Evolutionary conservation across 2,329 filamentous ascomycete genomes (phyloP), one percentile per base, ranked within the genome.

Genomic region (Fusarium sp.): DNA sequence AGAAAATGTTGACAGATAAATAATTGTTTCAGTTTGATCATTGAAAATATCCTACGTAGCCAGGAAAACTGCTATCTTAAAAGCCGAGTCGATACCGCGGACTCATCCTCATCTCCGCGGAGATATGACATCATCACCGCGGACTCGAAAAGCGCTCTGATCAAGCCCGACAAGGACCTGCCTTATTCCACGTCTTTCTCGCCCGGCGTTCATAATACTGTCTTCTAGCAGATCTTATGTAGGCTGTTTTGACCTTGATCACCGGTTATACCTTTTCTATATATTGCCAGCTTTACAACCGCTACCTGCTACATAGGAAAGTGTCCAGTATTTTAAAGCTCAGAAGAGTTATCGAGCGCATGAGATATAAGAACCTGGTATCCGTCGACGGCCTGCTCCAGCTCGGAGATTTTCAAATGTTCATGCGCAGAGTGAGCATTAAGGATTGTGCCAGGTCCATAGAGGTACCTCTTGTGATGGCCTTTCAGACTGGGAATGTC

Each of bases 351-450:
- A 4, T n/a, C 9, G 6, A 61, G 19, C 0, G 33, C n/a, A 2
- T 62, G 59, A 3, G 36, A 3, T 31, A 62, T 34, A 5, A 62
- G 21, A 10, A 10, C 36, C 14, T 47, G 40, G 17, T 56, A 62
- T 3, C 59, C 59, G 1, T 22, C 10, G 1, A 62, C 47, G 7
- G 59, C 59, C 3, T 43, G 10, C n/a, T 62, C 47, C 19, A 62
- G 5, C 5, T 62, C 59, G 1, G 28, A 62, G 3, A 62, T 14
- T 14, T 14, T 62, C 3, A 62, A n/a, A 14, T 62, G 59, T 11
- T 62, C 59, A 43, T 62, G 59, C 1, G 31, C 57, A 42, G 59
- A 62, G 10, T 62, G 57, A 7, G 59, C 57, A 6, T 62, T 47
- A 0, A 62, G 36, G 6, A 62, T 55, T 3, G 59, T 55, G 1